Percentiles rank a stretch among this genome's conserved stretches.
Evolutionary conservation across 805 yeast species (phyloP).

Genomic region (Saccharomycopsis fermentans): DNA sequence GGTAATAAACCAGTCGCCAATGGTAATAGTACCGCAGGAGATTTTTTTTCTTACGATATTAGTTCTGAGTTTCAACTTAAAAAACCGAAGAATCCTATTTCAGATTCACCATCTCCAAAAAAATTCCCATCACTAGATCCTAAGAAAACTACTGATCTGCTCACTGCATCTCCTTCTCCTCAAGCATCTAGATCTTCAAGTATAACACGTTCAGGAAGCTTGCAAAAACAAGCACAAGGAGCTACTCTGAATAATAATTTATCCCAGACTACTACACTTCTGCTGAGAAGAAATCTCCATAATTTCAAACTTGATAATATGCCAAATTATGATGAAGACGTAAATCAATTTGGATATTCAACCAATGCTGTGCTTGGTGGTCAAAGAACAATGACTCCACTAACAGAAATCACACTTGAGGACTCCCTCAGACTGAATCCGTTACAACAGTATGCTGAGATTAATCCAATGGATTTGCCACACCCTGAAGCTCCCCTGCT

Average conservation of each 20-base stretch:
- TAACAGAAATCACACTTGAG: conserved; percentile 43
- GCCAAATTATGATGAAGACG: conserved; percentile 21
- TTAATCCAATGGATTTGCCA: not conserved
- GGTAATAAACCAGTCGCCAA: not conserved
- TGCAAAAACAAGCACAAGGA: conserved; percentile 16
- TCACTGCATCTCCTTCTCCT: not conserved
- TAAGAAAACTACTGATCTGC: not conserved
- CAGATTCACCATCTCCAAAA: not conserved
- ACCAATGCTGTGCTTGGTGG: conserved; percentile 42
- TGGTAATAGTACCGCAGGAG: not conserved
- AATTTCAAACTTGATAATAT: conserved; percentile 19
- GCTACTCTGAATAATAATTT: conserved; percentile 13
- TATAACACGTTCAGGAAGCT: conserved; percentile 3
- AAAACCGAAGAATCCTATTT: not conserved
- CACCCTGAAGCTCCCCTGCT: not conserved
- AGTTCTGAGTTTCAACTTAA: not conserved
- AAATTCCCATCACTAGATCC: not conserved
- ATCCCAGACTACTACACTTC: conserved; percentile 3
- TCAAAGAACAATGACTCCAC: conserved; percentile 67
- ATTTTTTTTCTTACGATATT: not conserved
- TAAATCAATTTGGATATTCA: conserved; percentile 52
- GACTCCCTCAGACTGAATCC: conserved; percentile 13
- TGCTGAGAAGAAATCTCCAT: conserved; percentile 29
- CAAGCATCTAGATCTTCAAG: conserved; percentile 18
- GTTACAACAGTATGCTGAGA: not conserved